phyloP scores from a whole-genome alignment of 805 yeast species.

The Kazachstania africana region DNA sequence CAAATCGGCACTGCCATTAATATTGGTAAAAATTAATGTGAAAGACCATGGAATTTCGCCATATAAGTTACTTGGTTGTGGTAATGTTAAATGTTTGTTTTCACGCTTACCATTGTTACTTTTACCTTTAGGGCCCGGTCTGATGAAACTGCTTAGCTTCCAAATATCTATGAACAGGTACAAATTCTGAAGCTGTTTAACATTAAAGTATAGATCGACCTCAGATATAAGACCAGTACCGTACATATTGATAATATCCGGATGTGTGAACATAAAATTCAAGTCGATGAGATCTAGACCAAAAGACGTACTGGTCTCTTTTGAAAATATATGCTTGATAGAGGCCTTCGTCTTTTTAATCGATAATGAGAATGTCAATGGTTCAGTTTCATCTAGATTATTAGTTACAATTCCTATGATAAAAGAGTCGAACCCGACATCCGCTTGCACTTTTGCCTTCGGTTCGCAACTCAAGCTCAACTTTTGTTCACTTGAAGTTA shows the following conservation, averaged over 20 bases:
- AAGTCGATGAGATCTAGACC: constrained; percentile 35
- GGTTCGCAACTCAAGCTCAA: constrained; percentile 85
- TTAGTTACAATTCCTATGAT: constrained; percentile 45
- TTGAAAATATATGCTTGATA: constrained; percentile 80
- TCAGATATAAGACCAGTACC: constrained; percentile 44
- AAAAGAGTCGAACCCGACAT: constrained; percentile 63
- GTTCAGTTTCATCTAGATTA: constrained; percentile 29
- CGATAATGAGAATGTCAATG: constrained; percentile 35
- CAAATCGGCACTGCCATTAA: constrained; percentile 52
- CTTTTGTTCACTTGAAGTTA: constrained; percentile 62
- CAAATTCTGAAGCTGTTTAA: constrained; percentile 80
- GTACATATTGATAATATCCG: constrained; percentile 30
- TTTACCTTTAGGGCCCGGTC: constrained; percentile 8
- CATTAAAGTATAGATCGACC: constrained; percentile 52
- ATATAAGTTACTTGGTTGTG: constrained; percentile 31
- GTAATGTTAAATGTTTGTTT: constrained; percentile 3
- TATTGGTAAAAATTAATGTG: constrained; percentile 41
- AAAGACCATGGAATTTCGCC: constrained; percentile 63
- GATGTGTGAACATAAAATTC: constrained; percentile 37
- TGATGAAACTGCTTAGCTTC: constrained; percentile 40
- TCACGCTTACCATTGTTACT: constrained; percentile 1
- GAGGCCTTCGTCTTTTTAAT: constrained; percentile 54
- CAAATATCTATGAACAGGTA: constrained; percentile 75
- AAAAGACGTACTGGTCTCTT: constrained; percentile 75
- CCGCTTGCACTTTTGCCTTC: constrained; percentile 82